These are phyloP conservation scores for Aspergillus tubingensis DNA, from an alignment of 2,329 filamentous ascomycete genomes.

Conservation along the genomic window DNA sequence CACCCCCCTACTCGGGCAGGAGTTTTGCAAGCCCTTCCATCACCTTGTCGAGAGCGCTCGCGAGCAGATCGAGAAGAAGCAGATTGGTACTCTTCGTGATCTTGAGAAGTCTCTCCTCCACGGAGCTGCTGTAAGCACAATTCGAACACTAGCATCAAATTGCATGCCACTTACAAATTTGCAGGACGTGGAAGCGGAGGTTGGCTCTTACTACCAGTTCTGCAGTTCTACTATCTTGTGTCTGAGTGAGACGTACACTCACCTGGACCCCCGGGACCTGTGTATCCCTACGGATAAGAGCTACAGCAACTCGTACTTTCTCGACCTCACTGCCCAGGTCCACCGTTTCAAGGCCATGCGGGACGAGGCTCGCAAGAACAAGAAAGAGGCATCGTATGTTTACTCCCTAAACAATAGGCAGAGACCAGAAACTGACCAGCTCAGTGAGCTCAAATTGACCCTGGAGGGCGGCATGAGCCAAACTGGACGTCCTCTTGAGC, in stretches of 20 bases:
- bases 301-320: slow-evolving; percentile 94
- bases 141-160: slow-evolving; percentile 70
- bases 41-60: slow-evolving; percentile 77
- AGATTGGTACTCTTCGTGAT: slow-evolving; percentile 88
- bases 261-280: slow-evolving; percentile 83
- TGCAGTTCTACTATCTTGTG: slow-evolving; percentile 88
- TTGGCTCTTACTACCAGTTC: slow-evolving; percentile 79
- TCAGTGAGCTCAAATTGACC: slow-evolving; percentile 67
- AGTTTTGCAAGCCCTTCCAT: slow-evolving; percentile 76
- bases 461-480: slow-evolving; percentile 79
- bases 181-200: slow-evolving; percentile 47
- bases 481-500: slow-evolving; percentile 79
- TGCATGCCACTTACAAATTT: slow-evolving; percentile 44
- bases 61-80: slow-evolving; percentile 75
- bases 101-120: slow-evolving; percentile 92
- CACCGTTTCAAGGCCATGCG: slow-evolving; percentile 85
- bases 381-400: slow-evolving; percentile 38
- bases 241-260: slow-evolving; percentile 84
- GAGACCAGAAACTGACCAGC: slow-evolving; percentile 46
- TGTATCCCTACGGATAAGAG: slow-evolving; percentile 80
- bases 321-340: slow-evolving; percentile 94
- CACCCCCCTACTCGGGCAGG: slow-evolving; percentile 72
- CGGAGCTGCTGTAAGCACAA: slow-evolving; percentile 87
- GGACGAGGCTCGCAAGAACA: slow-evolving; percentile 70
- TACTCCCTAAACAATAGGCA: slow-evolving; percentile 33